phyloP scores from a whole-genome alignment of 2,329 filamentous ascomycete genomes.

The Pseudocercospora vitis region DNA sequence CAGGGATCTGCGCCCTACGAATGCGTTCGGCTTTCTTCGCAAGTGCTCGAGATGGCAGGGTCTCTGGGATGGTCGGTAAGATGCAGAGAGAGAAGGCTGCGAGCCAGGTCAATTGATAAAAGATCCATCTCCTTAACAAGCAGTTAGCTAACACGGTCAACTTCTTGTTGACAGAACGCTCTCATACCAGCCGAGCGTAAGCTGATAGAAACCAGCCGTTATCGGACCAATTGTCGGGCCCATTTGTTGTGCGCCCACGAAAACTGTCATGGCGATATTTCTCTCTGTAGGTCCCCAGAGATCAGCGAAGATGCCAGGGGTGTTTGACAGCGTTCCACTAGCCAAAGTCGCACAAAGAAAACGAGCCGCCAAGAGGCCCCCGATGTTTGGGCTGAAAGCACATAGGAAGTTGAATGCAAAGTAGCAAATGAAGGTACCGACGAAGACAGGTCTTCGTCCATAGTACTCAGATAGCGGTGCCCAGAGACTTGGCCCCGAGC shows the following conservation, averaged over 20 bases:
- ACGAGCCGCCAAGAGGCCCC: slow-evolving; percentile 45
- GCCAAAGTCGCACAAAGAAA: slow-evolving; percentile 45
- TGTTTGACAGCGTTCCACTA: slow-evolving; percentile 42
- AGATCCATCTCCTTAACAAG: slow-evolving; percentile 69
- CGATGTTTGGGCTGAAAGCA: slow-evolving; percentile 44
- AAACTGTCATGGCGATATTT: slow-evolving; percentile 58
- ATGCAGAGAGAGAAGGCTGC: slow-evolving; percentile 37
- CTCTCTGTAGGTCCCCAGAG: slow-evolving; percentile 42
- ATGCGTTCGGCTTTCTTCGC: slow-evolving; percentile 56
- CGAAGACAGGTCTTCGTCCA: slow-evolving; percentile 43
- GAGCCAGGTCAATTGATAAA: slow-evolving; percentile 38
- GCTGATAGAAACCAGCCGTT: slow-evolving; percentile 63
- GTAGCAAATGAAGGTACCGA: slow-evolving; percentile 35
- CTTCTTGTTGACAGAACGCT: no score
- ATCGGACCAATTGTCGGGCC: slow-evolving; percentile 64
- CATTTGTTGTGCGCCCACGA: slow-evolving; percentile 65
- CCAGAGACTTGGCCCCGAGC: slow-evolving; percentile 54
- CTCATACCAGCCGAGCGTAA: slow-evolving; percentile 59
- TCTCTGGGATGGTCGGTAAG: slow-evolving; percentile 59
- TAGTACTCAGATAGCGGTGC: slow-evolving; percentile 62
- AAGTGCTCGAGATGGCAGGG: slow-evolving; percentile 53
- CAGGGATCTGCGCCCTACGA: slow-evolving; percentile 26
- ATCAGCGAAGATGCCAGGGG: slow-evolving; percentile 46
- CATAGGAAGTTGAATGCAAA: slow-evolving; percentile 39
- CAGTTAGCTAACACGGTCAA: no score